Evolutionary conservation across 257 asterid genomes (phyloP), one percentile per base, ranked within the genome.

Genomic region (Eustoma russellianum): DNA sequence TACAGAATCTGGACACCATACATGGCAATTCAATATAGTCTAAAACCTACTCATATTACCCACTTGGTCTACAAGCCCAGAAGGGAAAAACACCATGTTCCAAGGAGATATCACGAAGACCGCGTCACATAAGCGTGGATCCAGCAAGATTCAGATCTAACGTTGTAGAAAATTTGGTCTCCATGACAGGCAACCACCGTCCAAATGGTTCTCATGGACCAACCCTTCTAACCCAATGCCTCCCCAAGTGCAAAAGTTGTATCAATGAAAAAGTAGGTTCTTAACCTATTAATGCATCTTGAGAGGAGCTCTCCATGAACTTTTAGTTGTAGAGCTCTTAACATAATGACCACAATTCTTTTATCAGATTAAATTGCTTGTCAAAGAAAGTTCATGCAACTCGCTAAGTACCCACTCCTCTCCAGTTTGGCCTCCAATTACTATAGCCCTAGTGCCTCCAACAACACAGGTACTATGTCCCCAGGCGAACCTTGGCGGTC

Each of bases 341-440:
- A 24, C 30, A 2, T 24, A 24, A 2, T 2, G 30, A 24, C 33
- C 11, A 28, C 41, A 24, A 24, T 41, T 4, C 3, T 24, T 46
- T 49, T 46, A 48, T 60, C 66, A 70, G n/a, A 53, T 55, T 16
- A 74, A 60, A 14, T 79, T 74, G 76, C 94, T 84, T 1, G 85
- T 85, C 55, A 88, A 59, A 10, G 96, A 82, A n/a, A 88, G 74
- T 62, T 88, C 96, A 38, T 88, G 93, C 54, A 88, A 78, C 61
- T 88, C 96, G 15, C 84, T 63, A 13, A 88, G 79, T 88, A 84
- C 80, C 96, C 96, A 88, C 58, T 84, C 94, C 55, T 88, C 96
- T 65, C 94, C 96, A 24, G 93, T 87, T 66, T 81, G 94, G 47
- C 90, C 93, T 46, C 94, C 96, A 10, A 87, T 87, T 38, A 84